Percentiles rank a stretch among this genome's conserved stretches.
Evolutionary conservation across 805 yeast genomes (phyloP).

Genomic region (Suhomyces sp.): DNA sequence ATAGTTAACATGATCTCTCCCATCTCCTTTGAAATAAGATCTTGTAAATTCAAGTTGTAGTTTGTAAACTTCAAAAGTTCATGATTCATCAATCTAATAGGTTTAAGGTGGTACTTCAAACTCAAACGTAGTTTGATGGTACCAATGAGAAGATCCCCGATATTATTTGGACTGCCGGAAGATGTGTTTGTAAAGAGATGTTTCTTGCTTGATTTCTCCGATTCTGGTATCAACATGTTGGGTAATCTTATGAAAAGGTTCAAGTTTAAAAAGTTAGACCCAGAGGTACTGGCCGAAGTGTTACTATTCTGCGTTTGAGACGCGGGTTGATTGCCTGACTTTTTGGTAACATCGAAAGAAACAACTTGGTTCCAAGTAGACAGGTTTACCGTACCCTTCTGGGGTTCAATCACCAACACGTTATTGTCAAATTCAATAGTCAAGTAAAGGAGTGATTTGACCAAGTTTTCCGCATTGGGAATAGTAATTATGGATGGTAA

Average conservation of each 20-base stretch:
- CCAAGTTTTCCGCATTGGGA: conserved; percentile 51
- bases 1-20: conserved; percentile 63
- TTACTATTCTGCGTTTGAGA: conserved; percentile 9
- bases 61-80: conserved; percentile 37
- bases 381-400: conserved; percentile 71
- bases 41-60: conserved; percentile 40
- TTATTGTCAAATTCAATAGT: conserved; percentile 95
- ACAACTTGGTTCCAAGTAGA: conserved; percentile 89
- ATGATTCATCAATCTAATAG: conserved; percentile 65
- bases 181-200: conserved; percentile 30
- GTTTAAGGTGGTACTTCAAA: conserved; percentile 48
- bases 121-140: conserved; percentile 62
- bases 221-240: conserved; percentile 51
- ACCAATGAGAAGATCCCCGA: conserved; percentile 75
- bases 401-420: conserved; percentile 84
- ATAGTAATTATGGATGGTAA: conserved; percentile 57
- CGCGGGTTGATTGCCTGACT: too few relatives aligned
- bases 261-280: conserved; percentile 59
- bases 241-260: conserved; percentile 82
- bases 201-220: conserved; percentile 27
- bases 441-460: conserved; percentile 73
- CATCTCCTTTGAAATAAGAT: conserved; percentile 31
- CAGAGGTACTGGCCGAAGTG: conserved; percentile 14
- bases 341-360: conserved; percentile 74
- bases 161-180: conserved; percentile 27